Conservation (phyloP, 2,329 filamentous ascomycete genomes). For the Waltergamsia citrina region DNA sequence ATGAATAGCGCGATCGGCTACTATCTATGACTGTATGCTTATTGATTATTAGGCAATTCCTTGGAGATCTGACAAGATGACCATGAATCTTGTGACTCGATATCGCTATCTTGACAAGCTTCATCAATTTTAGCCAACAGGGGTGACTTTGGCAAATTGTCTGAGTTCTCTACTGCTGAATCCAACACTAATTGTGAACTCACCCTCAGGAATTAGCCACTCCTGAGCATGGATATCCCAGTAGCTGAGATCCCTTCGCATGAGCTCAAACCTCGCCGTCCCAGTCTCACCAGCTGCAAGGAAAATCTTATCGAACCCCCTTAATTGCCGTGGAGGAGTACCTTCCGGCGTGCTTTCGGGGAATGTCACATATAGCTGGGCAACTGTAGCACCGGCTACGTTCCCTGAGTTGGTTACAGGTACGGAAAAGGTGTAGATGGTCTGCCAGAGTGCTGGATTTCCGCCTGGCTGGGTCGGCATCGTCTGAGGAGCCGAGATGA, state of each 20-base stretch:
- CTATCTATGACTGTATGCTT: no score
- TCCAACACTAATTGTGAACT: constrained; percentile 18
- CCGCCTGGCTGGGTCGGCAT: constrained; percentile 37
- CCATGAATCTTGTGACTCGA: no score
- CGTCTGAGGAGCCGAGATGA: constrained; percentile 17
- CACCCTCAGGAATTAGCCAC: constrained; percentile 26
- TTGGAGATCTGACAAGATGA: no score
- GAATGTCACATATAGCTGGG: constrained; percentile 45
- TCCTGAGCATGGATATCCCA: constrained; percentile 33
- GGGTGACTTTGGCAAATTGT: constrained; percentile 1
- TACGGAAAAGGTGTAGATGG: constrained; percentile 35
- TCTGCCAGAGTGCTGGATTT: constrained; percentile 42
- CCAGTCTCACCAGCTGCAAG: constrained; percentile 29
- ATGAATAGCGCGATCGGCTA: no score
- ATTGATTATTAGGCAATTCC: no score
- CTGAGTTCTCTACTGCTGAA: constrained; percentile 19
- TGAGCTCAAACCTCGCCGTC: constrained; percentile 33
- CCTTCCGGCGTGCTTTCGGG: constrained; percentile 22
- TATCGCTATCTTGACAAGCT: no score
- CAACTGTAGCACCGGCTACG: constrained; percentile 36
- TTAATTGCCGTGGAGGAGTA: constrained; percentile 38
- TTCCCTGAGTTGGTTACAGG: constrained; percentile 41
- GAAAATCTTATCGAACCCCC: constrained; percentile 41
- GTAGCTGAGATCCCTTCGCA: constrained; percentile 36
- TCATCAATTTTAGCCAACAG: no score